Evolutionary conservation across 768 basidiomycete genomes (phyloP), one percentile per base, ranked within the genome.

Genomic region (Serendipita sp.): DNA sequence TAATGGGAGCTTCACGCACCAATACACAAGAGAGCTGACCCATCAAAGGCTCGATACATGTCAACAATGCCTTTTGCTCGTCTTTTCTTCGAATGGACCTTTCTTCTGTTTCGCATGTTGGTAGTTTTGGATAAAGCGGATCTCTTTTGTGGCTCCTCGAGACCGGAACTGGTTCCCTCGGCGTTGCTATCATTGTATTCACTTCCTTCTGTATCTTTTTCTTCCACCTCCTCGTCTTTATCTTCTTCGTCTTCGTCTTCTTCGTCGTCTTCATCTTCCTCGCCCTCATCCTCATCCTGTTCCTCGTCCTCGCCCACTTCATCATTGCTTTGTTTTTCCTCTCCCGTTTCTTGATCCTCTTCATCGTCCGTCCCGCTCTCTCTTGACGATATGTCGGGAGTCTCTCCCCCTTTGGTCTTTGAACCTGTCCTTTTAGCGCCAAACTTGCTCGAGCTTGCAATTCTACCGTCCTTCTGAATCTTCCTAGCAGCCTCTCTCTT

Each of bases 221-320:
- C 34, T 38, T 38, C 34, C 14, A 7, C 14, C 14, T 38, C 34
- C 14, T 38, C 14, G 7, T 7, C 34, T 14, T 38, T 14, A 5
- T 58, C 60, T 58, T 62, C 42, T 26, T 62, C 64, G 11, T 45
- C 61, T 56, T 62, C 58, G 28, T 42, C 48, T 17, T 17, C 24
- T 42, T 22, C 13, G 61, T 64, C 33, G 20, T 58, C 42, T 28
- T 45, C 50, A 5, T 38, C 34, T 1, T 38, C 34, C 34, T 58
- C 41, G 28, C 9, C 33, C 41, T 42, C 62, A 62, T 51, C 63
- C 60, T 61, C 63, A 58, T 58, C 61, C 44, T 50, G 61, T 60
- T 28, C 34, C 50, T 60, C 33, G 28, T 31, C 42, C 34, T 53
- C 51, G 31, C 42, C 28, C 41, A 31, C 53, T 50, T 44, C 42